phyloP scores from a whole-genome alignment of 2,329 filamentous ascomycete species.

The Ophiocordyceps camponoti-saundersi region DNA sequence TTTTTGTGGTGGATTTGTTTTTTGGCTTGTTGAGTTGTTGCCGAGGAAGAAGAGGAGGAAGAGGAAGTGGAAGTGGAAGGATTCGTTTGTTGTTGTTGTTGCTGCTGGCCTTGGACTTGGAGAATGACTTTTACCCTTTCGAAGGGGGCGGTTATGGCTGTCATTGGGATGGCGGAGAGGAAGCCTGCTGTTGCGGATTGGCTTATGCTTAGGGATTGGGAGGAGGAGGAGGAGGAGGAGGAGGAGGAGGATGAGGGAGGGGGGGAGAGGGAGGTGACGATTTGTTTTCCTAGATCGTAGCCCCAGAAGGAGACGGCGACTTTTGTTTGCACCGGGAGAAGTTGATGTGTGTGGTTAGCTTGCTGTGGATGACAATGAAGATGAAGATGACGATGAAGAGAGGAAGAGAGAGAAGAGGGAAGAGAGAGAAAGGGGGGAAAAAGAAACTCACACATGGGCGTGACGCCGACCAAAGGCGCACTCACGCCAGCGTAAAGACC shows the following conservation, averaged over 20 bases:
- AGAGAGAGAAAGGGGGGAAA: neutral
- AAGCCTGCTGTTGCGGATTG: constrained; percentile 89
- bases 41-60: no score
- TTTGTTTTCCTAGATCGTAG: constrained; percentile 85
- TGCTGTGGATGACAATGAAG: no score
- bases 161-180: constrained; percentile 97
- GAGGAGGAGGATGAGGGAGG: constrained; percentile 52
- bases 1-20: constrained; percentile 51
- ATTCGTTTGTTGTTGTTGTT: constrained; percentile 85
- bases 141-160: constrained; percentile 93
- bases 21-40: no score
- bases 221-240: constrained; percentile 44
- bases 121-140: constrained; percentile 98
- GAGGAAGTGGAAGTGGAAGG: no score
- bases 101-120: constrained; percentile 85
- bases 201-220: constrained; percentile 61
- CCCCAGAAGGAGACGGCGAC: constrained; percentile 64
- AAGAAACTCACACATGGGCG: constrained; percentile 76
- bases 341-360: no score
- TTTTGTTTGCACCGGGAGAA: constrained; percentile 16
- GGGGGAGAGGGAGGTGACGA: constrained; percentile 54
- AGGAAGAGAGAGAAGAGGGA: neutral
- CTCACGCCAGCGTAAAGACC: constrained; percentile 95
- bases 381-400: neutral
- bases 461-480: constrained; percentile 86